Evolutionary conservation across 2,329 filamentous ascomycete species (phyloP).

Genomic region (Calonectria pteridis): DNA sequence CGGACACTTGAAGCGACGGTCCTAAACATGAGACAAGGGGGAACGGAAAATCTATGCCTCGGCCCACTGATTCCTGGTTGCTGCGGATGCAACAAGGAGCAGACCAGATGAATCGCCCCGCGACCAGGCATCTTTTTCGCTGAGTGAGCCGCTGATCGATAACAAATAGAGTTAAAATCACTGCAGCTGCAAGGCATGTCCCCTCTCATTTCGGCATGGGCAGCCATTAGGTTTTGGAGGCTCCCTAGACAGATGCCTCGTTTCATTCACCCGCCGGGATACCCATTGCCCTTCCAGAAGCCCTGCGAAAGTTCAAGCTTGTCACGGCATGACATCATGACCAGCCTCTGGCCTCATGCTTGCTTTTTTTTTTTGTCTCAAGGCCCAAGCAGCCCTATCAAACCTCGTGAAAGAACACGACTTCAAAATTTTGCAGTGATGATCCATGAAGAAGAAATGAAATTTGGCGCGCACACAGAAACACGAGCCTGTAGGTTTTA

Average conservation of each 20-base stretch:
- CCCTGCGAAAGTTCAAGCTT: too few relatives aligned
- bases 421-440: background rate
- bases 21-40: conserved; percentile 8
- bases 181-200: background rate
- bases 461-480: background rate
- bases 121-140: background rate
- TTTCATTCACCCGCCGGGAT: background rate
- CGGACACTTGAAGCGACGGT: background rate
- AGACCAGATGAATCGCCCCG: background rate
- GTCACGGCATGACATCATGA: background rate
- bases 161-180: background rate
- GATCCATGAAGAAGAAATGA: background rate
- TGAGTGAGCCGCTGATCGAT: background rate
- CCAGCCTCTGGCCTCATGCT: background rate
- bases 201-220: conserved; percentile 5
- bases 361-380: background rate
- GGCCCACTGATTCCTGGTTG: background rate
- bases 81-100: background rate
- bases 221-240: background rate
- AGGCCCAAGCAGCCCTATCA: background rate
- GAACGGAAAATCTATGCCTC: conserved; percentile 8
- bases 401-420: background rate
- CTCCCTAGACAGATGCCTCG: background rate
- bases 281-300: background rate
- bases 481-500: background rate